Evolutionary conservation across 148 eudicot species (phyloP).

Genomic region (Chenopodium quinoa): DNA sequence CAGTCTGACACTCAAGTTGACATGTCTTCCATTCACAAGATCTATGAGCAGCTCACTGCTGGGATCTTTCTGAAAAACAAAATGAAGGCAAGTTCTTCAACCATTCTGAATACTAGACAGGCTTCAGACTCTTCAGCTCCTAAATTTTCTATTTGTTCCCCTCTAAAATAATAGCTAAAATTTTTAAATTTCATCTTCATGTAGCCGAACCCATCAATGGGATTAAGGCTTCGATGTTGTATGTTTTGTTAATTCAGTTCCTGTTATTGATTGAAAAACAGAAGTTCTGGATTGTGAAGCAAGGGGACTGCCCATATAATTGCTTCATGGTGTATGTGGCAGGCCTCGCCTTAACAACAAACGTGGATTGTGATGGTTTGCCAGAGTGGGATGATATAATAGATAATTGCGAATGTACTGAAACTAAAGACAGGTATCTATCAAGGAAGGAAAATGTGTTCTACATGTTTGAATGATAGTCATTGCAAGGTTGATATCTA

Average conservation of each 20-base stretch:
- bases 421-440: constrained; percentile 10
- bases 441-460: not conserved
- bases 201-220: no score
- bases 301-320: not conserved
- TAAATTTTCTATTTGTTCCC: not conserved
- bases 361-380: not conserved
- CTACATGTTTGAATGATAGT: not conserved
- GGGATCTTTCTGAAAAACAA: constrained; percentile 23
- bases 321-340: constrained; percentile 15
- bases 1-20: constrained; percentile 19
- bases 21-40: constrained; percentile 11
- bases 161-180: no score
- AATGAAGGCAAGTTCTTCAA: constrained; percentile 12
- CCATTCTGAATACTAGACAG: not conserved
- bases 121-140: not conserved
- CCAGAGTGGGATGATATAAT: not conserved
- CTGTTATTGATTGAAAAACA: not conserved
- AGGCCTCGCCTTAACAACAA: not conserved
- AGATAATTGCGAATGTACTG: not conserved
- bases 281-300: constrained; percentile 18
- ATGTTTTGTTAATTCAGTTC: not conserved
- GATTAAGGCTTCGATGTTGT: not conserved
- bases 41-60: constrained; percentile 18
- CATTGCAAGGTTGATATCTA: no score
- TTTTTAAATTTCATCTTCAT: not conserved